phyloP scores from a whole-genome alignment of 2,329 filamentous ascomycete species.

The Geosmithia flava region DNA sequence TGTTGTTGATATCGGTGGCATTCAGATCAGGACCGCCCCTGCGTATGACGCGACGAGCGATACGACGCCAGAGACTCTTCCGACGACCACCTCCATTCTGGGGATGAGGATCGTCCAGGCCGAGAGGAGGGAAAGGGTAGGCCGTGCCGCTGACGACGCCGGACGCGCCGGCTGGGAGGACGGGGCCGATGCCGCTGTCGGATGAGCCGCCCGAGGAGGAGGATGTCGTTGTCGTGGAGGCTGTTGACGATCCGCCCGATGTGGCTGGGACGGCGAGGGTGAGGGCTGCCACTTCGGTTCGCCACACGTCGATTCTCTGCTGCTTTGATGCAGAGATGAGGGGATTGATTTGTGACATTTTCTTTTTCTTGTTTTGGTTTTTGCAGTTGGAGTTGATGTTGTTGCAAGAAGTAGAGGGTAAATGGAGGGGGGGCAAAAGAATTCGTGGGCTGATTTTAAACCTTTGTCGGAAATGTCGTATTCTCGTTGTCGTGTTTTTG shows the following conservation, averaged over 20 bases:
- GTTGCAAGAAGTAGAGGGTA: too few species aligned
- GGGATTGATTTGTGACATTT: slow-evolving; percentile 2
- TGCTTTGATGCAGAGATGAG: slow-evolving; percentile 20
- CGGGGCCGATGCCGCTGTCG: slow-evolving; percentile 5
- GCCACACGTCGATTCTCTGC: slow-evolving; percentile 35
- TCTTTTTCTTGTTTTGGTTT: neutral
- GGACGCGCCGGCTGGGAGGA: too few species aligned
- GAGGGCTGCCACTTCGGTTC: slow-evolving; percentile 30
- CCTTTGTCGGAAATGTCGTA: too few species aligned
- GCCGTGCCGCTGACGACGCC: slow-evolving; percentile 6
- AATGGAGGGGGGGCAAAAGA: too few species aligned
- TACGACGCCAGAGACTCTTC: slow-evolving; percentile 14
- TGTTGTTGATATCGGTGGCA: too few species aligned
- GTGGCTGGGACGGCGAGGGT: slow-evolving; percentile 13
- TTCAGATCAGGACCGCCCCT: slow-evolving; percentile 6
- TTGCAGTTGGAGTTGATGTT: too few species aligned
- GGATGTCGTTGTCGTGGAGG: slow-evolving; percentile 17
- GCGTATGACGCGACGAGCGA: slow-evolving; percentile 13
- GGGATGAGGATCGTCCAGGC: slow-evolving; percentile 13
- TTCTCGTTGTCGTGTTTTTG: too few species aligned
- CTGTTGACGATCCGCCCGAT: slow-evolving; percentile 16
- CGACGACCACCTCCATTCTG: too few species aligned
- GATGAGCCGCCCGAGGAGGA: slow-evolving; percentile 14
- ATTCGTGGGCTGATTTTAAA: too few species aligned
- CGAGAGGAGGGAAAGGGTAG: slow-evolving; percentile 13